Evolutionary conservation across 371 early-diverging fungal species (phyloP).

Genomic region (Blakeslea trispora): DNA sequence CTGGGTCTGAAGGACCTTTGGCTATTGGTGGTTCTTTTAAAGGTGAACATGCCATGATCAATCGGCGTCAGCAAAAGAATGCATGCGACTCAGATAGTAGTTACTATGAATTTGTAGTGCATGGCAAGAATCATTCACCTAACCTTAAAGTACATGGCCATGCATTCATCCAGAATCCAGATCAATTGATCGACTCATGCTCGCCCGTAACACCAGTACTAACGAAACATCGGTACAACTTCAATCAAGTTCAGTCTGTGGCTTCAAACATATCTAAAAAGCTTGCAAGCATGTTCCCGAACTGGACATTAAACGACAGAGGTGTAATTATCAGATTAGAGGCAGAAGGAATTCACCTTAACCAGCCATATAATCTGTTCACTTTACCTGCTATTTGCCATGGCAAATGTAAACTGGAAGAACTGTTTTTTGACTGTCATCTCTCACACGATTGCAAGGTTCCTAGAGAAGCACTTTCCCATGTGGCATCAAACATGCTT

Average conservation of each 20-base stretch:
- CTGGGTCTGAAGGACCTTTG: conserved; percentile 12
- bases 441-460: conserved; percentile 3
- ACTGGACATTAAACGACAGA: conserved; percentile 13
- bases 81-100: not conserved
- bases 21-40: conserved; percentile 15
- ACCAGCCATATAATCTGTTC: conserved; percentile 17
- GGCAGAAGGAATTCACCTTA: conserved; percentile 7
- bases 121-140: conserved; percentile 1
- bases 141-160: not conserved
- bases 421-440: conserved; percentile 8
- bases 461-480: conserved; percentile 7
- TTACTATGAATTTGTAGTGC: conserved; percentile 13
- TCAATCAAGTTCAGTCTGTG: not conserved
- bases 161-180: not conserved
- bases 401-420: not conserved
- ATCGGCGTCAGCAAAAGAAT: conserved; percentile 4
- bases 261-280: conserved; percentile 9
- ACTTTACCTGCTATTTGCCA: conserved; percentile 6
- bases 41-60: conserved; percentile 11
- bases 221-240: not conserved
- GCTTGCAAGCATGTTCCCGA: conserved; percentile 14
- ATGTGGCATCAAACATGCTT: conserved; percentile 9
- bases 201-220: not conserved
- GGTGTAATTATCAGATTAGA: conserved; percentile 12
- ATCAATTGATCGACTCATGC: not conserved